Base-by-base conservation (phyloP, 75 land plant species). In the Azolla pinnata region DNA sequence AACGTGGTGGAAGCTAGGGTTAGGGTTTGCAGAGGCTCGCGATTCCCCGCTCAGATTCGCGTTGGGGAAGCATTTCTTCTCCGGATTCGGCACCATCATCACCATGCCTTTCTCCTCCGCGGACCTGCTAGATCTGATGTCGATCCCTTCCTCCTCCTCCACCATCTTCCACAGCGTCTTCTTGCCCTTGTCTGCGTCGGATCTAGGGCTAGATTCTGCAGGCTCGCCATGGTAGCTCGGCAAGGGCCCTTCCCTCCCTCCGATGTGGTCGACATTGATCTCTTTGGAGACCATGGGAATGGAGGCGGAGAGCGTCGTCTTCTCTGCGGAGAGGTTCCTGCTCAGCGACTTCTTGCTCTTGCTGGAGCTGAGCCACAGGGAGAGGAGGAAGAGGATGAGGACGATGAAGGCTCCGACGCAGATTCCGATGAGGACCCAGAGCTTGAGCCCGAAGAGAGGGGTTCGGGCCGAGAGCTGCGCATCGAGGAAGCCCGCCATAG, bases 351-450 rank as follows among this genome's bases (percentile, higher is more conserved):
- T 65, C 12, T 56, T 48, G 0, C 72, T 79, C 59, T 76, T 67
- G 31, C 77, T 59, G 21, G 77, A 68, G 21, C 70, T 64, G 52
- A 87, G 35, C 68, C 86, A 87, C 31, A 91, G 65, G 31, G 84
- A 80, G 16, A 87, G 61, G 23, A 73, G 56, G 61, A 88, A 65
- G 56, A 88, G 77, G 9, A 81, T 61, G 29, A 89, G 62, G 14
- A 81, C 84, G 17, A 93, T 76, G 35, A 67, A 62, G 0, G 74
- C 71, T 4, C 86, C 97, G 26, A 85, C 81, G 16, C 76, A 50
- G 60, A 88, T 73, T n/a, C 85, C 87, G 44, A 88, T 75, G 14
- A 88, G 75, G 0, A 83, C 79, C 90, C 90, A 93, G 0, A 88
- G 66, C 52, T 66, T 67, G 35, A 93, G 65, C 7, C 98, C 98